Percentiles rank a stretch among this genome's conserved stretches.
phyloP scores from a whole-genome alignment of 495 filamentous ascomycete species.

The Lasiosphaeria ovina region DNA sequence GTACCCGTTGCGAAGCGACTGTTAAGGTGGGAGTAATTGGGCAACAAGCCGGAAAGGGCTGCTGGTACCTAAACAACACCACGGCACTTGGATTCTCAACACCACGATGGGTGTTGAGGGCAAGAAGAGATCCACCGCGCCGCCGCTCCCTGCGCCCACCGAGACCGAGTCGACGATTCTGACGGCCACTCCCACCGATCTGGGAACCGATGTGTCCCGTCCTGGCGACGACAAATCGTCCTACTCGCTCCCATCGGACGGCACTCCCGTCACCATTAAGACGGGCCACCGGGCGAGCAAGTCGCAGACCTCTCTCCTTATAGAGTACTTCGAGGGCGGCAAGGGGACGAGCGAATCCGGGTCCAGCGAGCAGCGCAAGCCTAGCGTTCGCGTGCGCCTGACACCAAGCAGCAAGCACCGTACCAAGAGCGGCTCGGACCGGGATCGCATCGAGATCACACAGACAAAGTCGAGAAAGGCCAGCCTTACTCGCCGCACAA shows the following conservation, averaged over 20 bases:
- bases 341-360: conserved; percentile 54
- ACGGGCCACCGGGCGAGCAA: conserved; percentile 64
- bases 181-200: conserved; percentile 47
- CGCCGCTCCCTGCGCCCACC: conserved; percentile 73
- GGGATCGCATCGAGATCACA: conserved; percentile 72
- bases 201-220: conserved; percentile 73
- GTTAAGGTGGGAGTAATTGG: conserved; percentile 26
- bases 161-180: conserved; percentile 66
- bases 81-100: conserved; percentile 17
- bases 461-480: conserved; percentile 59
- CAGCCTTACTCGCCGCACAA: conserved; percentile 57
- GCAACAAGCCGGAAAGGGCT: conserved; percentile 21
- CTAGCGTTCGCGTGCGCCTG: conserved; percentile 92
- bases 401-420: conserved; percentile 66
- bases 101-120: conserved; percentile 66
- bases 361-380: conserved; percentile 58
- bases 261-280: conserved; percentile 84
- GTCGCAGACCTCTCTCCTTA: conserved; percentile 90
- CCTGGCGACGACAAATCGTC: conserved; percentile 67
- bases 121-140: conserved; percentile 50
- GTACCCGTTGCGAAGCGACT: conserved; percentile 17
- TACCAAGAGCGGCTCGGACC: conserved; percentile 51
- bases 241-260: conserved; percentile 94
- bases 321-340: conserved; percentile 95
- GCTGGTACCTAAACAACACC: conserved; percentile 23